Percentiles rank a stretch among this genome's conserved stretches.
Evolutionary conservation across 2,329 filamentous ascomycete genomes (phyloP).

Genomic region (Stachybotrys chartarum): DNA sequence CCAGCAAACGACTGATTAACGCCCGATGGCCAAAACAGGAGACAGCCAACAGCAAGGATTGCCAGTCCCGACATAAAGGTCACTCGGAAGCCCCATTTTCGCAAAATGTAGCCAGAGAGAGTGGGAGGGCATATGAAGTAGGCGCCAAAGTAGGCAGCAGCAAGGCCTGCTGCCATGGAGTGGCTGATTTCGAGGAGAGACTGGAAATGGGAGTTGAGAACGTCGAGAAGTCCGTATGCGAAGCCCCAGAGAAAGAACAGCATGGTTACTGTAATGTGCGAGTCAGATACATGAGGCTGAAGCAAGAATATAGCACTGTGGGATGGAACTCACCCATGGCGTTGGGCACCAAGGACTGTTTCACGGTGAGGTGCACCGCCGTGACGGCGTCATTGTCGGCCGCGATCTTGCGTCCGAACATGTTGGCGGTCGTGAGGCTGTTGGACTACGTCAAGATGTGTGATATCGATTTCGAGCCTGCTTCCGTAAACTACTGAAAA

Average conservation of each 20-base stretch:
- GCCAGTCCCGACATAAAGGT: slow-evolving; percentile 54
- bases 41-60: slow-evolving; percentile 47
- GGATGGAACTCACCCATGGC: not conserved
- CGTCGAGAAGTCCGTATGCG: slow-evolving; percentile 20
- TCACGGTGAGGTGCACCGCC: not conserved
- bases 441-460: too few species aligned
- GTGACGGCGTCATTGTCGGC: not conserved
- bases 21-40: slow-evolving; percentile 52
- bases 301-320: not conserved
- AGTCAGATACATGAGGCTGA: not conserved
- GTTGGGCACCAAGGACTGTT: not conserved
- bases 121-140: slow-evolving; percentile 33
- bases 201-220: slow-evolving; percentile 31
- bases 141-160: slow-evolving; percentile 35
- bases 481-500: not conserved
- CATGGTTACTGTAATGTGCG: slow-evolving; percentile 13
- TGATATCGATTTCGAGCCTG: not conserved
- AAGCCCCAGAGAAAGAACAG: slow-evolving; percentile 25
- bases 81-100: slow-evolving; percentile 50
- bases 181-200: slow-evolving; percentile 23
- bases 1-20: slow-evolving; percentile 49
- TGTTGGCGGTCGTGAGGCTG: not conserved
- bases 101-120: slow-evolving; percentile 39
- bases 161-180: slow-evolving; percentile 26
- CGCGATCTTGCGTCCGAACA: not conserved